Evolutionary conservation across 2,329 filamentous ascomycete genomes (phyloP).

Genomic region (Colletotrichum camelliae): DNA sequence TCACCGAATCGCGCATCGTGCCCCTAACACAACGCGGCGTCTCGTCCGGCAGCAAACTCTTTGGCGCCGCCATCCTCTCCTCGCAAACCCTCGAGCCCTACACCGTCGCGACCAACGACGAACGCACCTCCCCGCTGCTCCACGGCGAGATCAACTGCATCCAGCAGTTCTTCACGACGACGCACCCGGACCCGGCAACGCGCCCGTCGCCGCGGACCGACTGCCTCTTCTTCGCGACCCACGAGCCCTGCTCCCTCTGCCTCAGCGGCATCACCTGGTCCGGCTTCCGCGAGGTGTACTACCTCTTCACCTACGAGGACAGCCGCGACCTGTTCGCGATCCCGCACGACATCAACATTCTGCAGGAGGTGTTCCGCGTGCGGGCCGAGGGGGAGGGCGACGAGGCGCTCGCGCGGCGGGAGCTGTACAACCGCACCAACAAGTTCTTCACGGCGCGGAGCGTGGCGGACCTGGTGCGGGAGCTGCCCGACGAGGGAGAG

Average conservation of each 20-base stretch:
- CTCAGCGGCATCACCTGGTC: constrained; percentile 64
- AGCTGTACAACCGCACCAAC: constrained; percentile 60
- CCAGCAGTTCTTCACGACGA: constrained; percentile 56
- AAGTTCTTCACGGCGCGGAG: constrained; percentile 57
- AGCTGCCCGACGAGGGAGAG: constrained; percentile 42
- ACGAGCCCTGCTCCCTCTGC: constrained; percentile 64
- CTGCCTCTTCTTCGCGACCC: constrained; percentile 64
- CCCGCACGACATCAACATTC: constrained; percentile 63
- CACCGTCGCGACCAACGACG: constrained; percentile 61
- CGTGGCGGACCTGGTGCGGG: constrained; percentile 43
- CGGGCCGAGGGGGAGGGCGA: constrained; percentile 40
- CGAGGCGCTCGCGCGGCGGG: constrained; percentile 39
- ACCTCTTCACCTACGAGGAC: constrained; percentile 65
- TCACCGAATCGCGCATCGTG: constrained; percentile 52
- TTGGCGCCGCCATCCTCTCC: constrained; percentile 60
- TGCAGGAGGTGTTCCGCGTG: constrained; percentile 61
- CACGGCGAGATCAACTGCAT: constrained; percentile 68
- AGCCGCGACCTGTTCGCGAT: constrained; percentile 60
- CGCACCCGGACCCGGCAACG: constrained; percentile 35
- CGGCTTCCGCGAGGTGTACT: constrained; percentile 62
- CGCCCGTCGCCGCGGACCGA: constrained; percentile 46
- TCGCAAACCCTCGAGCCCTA: constrained; percentile 44
- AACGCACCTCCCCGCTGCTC: constrained; percentile 57
- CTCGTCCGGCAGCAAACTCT: constrained; percentile 58
- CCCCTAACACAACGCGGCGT: constrained; percentile 57